Evolutionary conservation across 2,329 filamentous ascomycete species (phyloP).

Genomic region (Calonectria naviculata): DNA sequence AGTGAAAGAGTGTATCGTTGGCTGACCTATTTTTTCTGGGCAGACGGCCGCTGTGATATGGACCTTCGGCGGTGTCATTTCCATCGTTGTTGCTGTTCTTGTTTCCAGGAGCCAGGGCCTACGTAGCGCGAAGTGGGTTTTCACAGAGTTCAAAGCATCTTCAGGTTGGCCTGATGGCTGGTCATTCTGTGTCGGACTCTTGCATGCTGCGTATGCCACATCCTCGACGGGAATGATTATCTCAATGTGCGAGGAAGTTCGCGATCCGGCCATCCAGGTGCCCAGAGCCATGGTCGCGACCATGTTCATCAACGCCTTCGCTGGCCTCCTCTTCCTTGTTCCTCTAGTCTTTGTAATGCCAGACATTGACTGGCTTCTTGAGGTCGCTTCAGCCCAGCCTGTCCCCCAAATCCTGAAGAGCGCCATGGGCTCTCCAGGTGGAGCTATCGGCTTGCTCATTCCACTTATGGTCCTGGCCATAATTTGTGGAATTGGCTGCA

Average conservation of each 20-base stretch:
- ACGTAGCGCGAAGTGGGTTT: conserved; percentile 70
- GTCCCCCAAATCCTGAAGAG: conserved; percentile 26
- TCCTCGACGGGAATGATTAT: conserved; percentile 85
- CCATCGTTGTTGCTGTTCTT: conserved; percentile 71
- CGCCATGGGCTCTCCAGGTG: conserved; percentile 68
- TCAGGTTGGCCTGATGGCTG: conserved; percentile 79
- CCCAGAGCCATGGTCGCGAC: conserved; percentile 79
- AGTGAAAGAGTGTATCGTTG: neutral
- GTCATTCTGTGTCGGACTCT: conserved; percentile 78
- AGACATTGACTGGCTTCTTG: conserved; percentile 56
- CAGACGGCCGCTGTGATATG: conserved; percentile 79
- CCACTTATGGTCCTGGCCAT: conserved; percentile 73
- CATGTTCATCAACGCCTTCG: conserved; percentile 73
- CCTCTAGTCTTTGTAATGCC: conserved; percentile 77
- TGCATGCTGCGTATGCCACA: conserved; percentile 79
- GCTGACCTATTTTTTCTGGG: conserved; percentile 6
- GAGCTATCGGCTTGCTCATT: conserved; percentile 69
- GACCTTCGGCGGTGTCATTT: conserved; percentile 78
- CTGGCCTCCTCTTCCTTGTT: conserved; percentile 75
- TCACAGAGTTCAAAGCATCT: conserved; percentile 73
- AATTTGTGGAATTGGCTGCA: conserved; percentile 75
- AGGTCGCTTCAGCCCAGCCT: neutral
- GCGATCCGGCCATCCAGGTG: conserved; percentile 73
- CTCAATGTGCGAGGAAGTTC: conserved; percentile 81
- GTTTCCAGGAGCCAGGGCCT: conserved; percentile 76